Evolutionary conservation across 352 stramenopile species (phyloP).

Genomic region (Thalassiosira mediterranea): DNA sequence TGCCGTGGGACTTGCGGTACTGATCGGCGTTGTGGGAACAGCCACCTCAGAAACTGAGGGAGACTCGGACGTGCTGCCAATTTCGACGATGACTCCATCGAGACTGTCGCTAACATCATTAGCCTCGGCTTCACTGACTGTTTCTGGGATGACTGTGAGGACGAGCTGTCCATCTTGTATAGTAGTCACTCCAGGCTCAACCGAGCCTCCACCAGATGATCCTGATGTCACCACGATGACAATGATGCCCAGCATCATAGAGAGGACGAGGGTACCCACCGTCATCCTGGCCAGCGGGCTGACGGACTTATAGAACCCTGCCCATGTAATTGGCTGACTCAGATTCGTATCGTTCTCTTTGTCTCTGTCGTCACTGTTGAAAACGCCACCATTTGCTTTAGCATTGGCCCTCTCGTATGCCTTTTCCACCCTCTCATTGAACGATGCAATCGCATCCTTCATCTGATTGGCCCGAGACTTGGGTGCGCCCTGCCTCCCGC

Average conservation of each 20-base stretch:
- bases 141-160: too few species aligned
- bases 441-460: conserved; percentile 12
- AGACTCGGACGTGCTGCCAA: too few species aligned
- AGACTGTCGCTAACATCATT: too few species aligned
- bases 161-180: too few species aligned
- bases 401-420: conserved; percentile 5
- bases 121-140: too few species aligned
- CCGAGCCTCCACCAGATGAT: too few species aligned
- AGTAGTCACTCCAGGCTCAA: too few species aligned
- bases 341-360: neutral
- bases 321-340: too few species aligned
- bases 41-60: too few species aligned
- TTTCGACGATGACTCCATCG: too few species aligned
- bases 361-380: neutral
- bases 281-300: neutral
- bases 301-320: conserved; percentile 5
- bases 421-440: conserved; percentile 5
- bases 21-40: too few species aligned
- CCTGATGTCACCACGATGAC: too few species aligned
- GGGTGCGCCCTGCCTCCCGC: neutral
- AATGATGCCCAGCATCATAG: conserved; percentile 18
- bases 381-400: conserved; percentile 3
- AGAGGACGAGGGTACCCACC: conserved; percentile 1
- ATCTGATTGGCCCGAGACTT: neutral
- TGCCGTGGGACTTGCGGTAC: neutral